phyloP scores from a whole-genome alignment of 2,329 filamentous ascomycete species.

The Talaromyces sp. region DNA sequence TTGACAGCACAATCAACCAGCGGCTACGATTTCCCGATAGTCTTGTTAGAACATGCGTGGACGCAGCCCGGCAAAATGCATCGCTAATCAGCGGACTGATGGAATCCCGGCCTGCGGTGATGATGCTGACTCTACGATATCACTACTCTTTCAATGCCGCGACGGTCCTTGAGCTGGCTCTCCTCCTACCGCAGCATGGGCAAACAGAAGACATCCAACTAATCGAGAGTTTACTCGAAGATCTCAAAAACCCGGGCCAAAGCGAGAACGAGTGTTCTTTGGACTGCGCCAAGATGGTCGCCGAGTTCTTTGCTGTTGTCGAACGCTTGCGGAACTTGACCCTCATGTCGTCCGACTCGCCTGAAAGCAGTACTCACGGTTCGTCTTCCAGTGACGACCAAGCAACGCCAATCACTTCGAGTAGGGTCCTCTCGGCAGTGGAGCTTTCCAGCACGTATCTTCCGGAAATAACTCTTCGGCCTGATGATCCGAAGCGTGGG shows the following conservation, averaged over 20 bases:
- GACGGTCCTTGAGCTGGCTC: conserved; percentile 42
- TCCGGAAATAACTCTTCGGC: conserved; percentile 1
- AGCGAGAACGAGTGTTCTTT: conserved; percentile 3
- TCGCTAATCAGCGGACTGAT: conserved; percentile 42
- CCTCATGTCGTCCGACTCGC: not conserved
- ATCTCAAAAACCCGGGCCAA: conserved; percentile 3
- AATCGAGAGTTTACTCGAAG: conserved; percentile 5
- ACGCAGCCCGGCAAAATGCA: conserved; percentile 46
- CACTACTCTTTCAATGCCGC: conserved; percentile 51
- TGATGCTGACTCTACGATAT: conserved; percentile 19
- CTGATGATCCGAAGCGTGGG: not conserved
- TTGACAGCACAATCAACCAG: conserved; percentile 24
- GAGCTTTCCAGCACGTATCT: conserved; percentile 4
- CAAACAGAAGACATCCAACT: conserved; percentile 1
- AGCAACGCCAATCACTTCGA: not conserved
- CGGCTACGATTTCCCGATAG: conserved; percentile 26
- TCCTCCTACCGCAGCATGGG: conserved; percentile 3
- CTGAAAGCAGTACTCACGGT: not conserved
- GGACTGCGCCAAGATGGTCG: conserved; percentile 7
- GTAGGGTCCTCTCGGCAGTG: conserved; percentile 3
- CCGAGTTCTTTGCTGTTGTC: conserved; percentile 2
- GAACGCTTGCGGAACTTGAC: conserved; percentile 1
- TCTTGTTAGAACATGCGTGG: conserved; percentile 28
- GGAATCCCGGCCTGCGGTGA: conserved; percentile 38
- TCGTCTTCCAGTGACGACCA: not conserved